phyloP scores from a whole-genome alignment of 2,329 filamentous ascomycete species.

The Aspergillus fumigatus region DNA sequence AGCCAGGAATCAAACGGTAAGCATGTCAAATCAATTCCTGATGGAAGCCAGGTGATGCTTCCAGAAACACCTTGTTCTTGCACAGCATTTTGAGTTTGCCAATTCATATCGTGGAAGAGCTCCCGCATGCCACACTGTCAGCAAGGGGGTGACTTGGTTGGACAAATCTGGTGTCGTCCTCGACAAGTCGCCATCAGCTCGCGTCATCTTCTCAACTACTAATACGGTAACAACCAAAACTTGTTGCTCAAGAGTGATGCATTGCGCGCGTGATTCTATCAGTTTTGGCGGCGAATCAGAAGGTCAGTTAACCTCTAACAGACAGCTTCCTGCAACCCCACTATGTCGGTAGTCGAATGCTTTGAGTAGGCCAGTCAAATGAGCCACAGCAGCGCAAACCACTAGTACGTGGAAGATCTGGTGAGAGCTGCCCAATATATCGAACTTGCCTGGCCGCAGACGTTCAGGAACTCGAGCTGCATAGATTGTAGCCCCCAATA shows the following conservation, averaged over 20 bases:
- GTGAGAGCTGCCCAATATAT: constrained; percentile 90
- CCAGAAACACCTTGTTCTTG: not conserved
- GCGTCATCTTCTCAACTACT: constrained; percentile 13
- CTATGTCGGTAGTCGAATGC: constrained; percentile 84
- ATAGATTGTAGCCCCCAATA: constrained; percentile 79
- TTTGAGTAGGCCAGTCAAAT: constrained; percentile 74
- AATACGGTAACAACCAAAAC: constrained; percentile 14
- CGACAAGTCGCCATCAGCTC: constrained; percentile 11
- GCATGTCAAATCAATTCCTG: constrained; percentile 3
- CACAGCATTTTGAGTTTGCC: not conserved
- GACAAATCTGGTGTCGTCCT: constrained; percentile 16
- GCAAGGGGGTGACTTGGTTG: constrained; percentile 10
- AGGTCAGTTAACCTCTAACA: constrained; percentile 13
- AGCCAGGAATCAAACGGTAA: constrained; percentile 15
- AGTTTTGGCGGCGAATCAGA: constrained; percentile 13
- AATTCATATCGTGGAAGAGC: not conserved
- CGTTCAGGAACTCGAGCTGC: constrained; percentile 81
- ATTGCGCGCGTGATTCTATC: constrained; percentile 17
- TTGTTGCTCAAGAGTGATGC: constrained; percentile 7
- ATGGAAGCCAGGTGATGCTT: constrained; percentile 4
- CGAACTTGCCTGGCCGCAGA: constrained; percentile 70
- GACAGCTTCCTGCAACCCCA: constrained; percentile 51
- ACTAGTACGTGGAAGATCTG: constrained; percentile 95
- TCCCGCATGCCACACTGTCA: constrained; percentile 6
- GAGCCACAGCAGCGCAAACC: constrained; percentile 72